Percentiles rank a stretch among this genome's conserved stretches.
These are phyloP conservation scores for Spergularia azorica DNA, from an alignment of 179 eudicot genomes.

Conservation along the genomic window DNA sequence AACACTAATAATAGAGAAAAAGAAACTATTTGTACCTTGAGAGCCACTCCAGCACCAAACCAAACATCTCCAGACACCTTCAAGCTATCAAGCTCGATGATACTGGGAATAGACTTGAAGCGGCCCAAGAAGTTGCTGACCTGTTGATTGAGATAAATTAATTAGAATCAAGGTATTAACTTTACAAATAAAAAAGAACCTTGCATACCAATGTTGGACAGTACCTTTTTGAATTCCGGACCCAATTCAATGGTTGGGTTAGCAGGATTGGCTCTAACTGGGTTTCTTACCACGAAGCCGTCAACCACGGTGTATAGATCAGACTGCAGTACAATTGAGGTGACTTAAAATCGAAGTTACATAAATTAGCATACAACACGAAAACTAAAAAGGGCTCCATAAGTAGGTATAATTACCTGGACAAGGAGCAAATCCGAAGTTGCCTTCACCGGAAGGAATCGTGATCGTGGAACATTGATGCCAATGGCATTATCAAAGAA, in stretches of 20 bases:
- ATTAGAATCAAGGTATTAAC: not conserved
- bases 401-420: slow-evolving; percentile 52
- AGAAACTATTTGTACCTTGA: slow-evolving; percentile 57
- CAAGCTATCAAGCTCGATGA: slow-evolving; percentile 83
- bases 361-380: not conserved
- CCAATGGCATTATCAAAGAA: slow-evolving; percentile 93
- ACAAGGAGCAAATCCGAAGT: slow-evolving; percentile 97
- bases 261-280: slow-evolving; percentile 67
- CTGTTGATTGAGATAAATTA: slow-evolving; percentile 37
- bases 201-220: slow-evolving; percentile 1
- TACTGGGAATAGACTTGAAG: slow-evolving; percentile 95
- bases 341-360: not conserved
- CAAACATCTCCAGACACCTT: slow-evolving; percentile 97
- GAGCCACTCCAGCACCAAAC: slow-evolving; percentile 75
- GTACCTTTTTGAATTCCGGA: slow-evolving; percentile 95
- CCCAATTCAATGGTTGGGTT: slow-evolving; percentile 96
- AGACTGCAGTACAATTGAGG: slow-evolving; percentile 47
- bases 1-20: not conserved
- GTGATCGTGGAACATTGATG: slow-evolving; percentile 88
- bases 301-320: slow-evolving; percentile 77
- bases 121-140: slow-evolving; percentile 86
- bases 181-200: not conserved
- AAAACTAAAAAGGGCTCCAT: not conserved
- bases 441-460: slow-evolving; percentile 98
- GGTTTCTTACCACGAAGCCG: slow-evolving; percentile 74